A percentile compares a stretch with the other conserved stretches of the same genome.
Conservation (phyloP, 352 stramenopile genomes). For the Phytophthora sp. region DNA sequence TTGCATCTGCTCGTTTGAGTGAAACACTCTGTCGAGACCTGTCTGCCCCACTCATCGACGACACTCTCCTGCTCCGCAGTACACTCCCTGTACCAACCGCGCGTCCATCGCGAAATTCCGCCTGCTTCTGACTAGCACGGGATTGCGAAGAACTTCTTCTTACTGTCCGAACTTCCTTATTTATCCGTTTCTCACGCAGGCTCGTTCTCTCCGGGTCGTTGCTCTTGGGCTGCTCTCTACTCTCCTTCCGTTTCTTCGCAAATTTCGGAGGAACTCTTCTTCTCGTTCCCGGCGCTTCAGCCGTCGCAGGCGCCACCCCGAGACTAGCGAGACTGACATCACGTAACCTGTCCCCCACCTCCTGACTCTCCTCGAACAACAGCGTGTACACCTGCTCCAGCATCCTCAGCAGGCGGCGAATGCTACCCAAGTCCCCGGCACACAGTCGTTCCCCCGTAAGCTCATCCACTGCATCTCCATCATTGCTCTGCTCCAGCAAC, state of each 20-base stretch:
- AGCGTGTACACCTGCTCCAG: slow-evolving; percentile 66
- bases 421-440: slow-evolving; percentile 54
- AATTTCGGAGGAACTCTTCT: slow-evolving; percentile 21
- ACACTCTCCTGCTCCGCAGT: slow-evolving; percentile 3
- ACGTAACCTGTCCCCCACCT: slow-evolving; percentile 22
- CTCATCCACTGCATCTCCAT: slow-evolving; percentile 31
- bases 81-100: neutral
- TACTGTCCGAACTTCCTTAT: neutral
- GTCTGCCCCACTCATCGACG: slow-evolving; percentile 1
- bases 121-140: slow-evolving; percentile 16
- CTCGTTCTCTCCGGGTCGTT: slow-evolving; percentile 18
- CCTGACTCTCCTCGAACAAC: slow-evolving; percentile 51
- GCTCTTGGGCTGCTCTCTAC: slow-evolving; percentile 10
- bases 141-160: slow-evolving; percentile 1
- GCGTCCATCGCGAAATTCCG: slow-evolving; percentile 28
- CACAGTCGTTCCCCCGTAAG: slow-evolving; percentile 68
- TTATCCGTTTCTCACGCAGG: slow-evolving; percentile 6
- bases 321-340: slow-evolving; percentile 29
- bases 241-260: slow-evolving; percentile 23
- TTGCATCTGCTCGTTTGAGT: slow-evolving; percentile 14
- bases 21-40: slow-evolving; percentile 2
- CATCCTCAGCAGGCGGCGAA: slow-evolving; percentile 56
- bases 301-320: slow-evolving; percentile 1
- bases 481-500: slow-evolving; percentile 66
- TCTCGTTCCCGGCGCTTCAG: neutral